phyloP scores from a whole-genome alignment of 352 stramenopile genomes.

The Pythium folliculosum region DNA sequence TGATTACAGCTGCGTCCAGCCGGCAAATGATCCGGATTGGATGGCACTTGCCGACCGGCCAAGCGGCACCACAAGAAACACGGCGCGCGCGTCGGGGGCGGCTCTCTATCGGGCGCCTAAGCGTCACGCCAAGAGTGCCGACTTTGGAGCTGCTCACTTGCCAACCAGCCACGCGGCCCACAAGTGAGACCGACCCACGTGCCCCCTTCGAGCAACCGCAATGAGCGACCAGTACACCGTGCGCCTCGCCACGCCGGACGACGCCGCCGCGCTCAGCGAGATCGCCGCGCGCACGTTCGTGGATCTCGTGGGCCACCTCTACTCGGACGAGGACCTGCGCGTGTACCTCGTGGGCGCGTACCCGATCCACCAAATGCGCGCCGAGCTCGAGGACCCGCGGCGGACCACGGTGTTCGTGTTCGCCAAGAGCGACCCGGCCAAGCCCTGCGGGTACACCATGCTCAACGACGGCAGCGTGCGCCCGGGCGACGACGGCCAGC shows the following conservation, averaged over 20 bases:
- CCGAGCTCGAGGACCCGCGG: conserved; percentile 25
- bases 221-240: conserved; percentile 9
- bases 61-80: neutral
- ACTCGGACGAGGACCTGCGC: conserved; percentile 25
- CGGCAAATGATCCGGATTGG: conserved; percentile 7
- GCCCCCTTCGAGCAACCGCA: too few relatives aligned
- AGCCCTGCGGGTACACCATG: conserved; percentile 31
- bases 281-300: conserved; percentile 35
- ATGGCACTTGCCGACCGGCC: conserved; percentile 6
- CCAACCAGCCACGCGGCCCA: neutral
- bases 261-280: conserved; percentile 26
- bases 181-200: neutral
- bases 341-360: conserved; percentile 25
- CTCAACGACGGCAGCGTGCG: conserved; percentile 27
- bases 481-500: conserved; percentile 24
- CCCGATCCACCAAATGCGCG: conserved; percentile 22
- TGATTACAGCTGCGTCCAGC: conserved; percentile 1
- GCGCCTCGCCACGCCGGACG: conserved; percentile 21
- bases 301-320: conserved; percentile 33
- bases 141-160: neutral
- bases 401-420: conserved; percentile 36
- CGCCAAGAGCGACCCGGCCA: neutral
- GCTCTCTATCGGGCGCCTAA: too few relatives aligned
- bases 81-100: too few relatives aligned
- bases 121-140: too few relatives aligned